Conservation (phyloP, 495 filamentous ascomycete species). For the Lophiotrema nucula region DNA sequence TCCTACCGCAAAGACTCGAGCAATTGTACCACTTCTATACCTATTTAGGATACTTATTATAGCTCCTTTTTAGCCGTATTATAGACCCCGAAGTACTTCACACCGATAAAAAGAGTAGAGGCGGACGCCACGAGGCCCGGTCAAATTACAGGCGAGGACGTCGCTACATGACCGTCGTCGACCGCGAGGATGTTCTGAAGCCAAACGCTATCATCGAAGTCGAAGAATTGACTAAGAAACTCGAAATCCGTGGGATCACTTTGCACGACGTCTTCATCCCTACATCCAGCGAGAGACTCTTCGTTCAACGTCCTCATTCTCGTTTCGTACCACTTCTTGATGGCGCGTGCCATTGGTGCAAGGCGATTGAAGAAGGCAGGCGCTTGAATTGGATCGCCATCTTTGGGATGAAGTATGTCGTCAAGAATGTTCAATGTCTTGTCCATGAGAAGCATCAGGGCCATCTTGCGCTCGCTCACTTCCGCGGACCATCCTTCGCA, state of each 20-base stretch:
- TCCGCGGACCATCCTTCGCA: constrained; percentile 7
- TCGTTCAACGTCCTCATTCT: not conserved
- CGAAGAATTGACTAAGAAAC: constrained; percentile 10
- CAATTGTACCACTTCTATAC: too few relatives aligned
- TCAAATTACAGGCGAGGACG: too few relatives aligned
- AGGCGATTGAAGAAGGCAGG: constrained; percentile 6
- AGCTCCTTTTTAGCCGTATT: too few relatives aligned
- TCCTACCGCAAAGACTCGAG: too few relatives aligned
- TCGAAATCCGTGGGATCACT: not conserved
- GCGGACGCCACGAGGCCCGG: too few relatives aligned
- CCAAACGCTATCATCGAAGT: constrained; percentile 20
- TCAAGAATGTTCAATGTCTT: not conserved
- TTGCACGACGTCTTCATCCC: not conserved
- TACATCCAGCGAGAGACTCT: not conserved
- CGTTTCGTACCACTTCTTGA: constrained; percentile 6
- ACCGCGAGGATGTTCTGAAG: constrained; percentile 4
- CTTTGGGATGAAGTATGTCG: not conserved
- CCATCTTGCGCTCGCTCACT: not conserved
- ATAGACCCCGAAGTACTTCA: too few relatives aligned
- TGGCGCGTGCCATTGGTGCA: not conserved
- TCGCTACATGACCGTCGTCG: not conserved
- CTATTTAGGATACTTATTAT: too few relatives aligned
- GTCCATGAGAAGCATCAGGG: constrained; percentile 3
- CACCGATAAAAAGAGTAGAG: too few relatives aligned
- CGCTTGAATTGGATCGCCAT: not conserved